Base-by-base conservation (phyloP, 805 yeast species). In the Ogataea nitratoaversa region DNA sequence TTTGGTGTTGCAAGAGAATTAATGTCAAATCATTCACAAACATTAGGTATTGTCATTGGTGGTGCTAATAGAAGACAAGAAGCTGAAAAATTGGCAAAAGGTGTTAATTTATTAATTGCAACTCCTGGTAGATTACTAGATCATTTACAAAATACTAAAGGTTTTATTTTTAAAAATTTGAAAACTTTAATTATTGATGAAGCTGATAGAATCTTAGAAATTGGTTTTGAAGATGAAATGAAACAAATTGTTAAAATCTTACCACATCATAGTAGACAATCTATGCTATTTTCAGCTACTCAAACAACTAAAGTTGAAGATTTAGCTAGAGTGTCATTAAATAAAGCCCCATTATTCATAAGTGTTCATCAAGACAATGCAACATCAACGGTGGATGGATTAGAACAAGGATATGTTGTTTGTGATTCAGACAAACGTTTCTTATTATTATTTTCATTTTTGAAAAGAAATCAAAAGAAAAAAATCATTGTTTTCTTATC, bases 181-280 rank as follows among this genome's bases (percentile, higher is more conserved):
- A 90, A 90, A 66, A 95, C 98, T 4, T 72, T 93, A 47, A 79
- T 95, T 41, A 90, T 93, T 52, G 99, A 93, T 65, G 99, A 93
- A 67, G 99, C 99, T 32, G 99, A 93, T 64, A 79, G 99, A 67
- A 93, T 93, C 53, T 72, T 93, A 59, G 99, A 95, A 64, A 89
- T 90, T 57, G 99, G 99, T 47, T 93, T 93, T 68, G 99, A 93
- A 70, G 98, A 95, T 53, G 99, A 93, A 70, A 93, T 93, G 98
- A 84, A 77, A 63, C 98, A 93, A 66, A 93, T 93, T 59, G 87
- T 93, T 57, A 87, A 83, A 65, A 87, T 95, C 48, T 71, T 93
- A 56, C 99, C 99, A 33, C 84, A 79, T 46, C 91, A 88, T 51
- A 90, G 84, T 50, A 83, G 99, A 67, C 99, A 93, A 65, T 76